phyloP scores from a whole-genome alignment of 345 rosid species.

The Salix udensis region DNA sequence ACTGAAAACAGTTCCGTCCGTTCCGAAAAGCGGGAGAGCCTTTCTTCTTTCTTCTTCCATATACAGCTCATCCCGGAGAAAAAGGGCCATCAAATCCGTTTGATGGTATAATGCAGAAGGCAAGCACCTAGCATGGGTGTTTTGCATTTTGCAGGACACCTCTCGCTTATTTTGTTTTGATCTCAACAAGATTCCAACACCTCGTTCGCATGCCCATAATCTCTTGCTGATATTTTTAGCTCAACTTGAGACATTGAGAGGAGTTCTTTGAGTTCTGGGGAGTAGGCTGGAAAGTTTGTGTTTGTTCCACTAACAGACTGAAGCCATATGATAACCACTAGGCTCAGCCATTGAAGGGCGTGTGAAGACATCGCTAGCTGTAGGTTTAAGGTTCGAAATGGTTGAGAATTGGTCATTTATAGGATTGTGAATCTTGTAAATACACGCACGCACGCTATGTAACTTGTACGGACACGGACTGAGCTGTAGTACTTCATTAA shows the following conservation, averaged over 20 bases:
- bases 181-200: too few species aligned
- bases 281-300: constrained; percentile 83
- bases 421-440: neutral
- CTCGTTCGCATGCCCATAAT: too few species aligned
- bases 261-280: constrained; percentile 69
- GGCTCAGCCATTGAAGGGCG: constrained; percentile 66
- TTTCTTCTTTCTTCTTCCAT: neutral
- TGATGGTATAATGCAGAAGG: neutral
- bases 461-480: too few species aligned
- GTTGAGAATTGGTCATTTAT: neutral
- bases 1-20: neutral
- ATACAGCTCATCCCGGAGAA: neutral
- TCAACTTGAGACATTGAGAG: constrained; percentile 74
- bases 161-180: too few species aligned
- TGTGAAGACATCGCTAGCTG: constrained; percentile 30
- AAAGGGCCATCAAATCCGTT: too few species aligned
- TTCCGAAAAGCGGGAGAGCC: neutral
- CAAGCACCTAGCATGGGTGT: neutral
- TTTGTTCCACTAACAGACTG: constrained; percentile 77
- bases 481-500: too few species aligned
- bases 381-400: neutral
- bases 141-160: too few species aligned
- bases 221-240: constrained; percentile 11
- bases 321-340: constrained; percentile 72
- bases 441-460: neutral